phyloP scores from a whole-genome alignment of 1,284 basidiomycete species.

The Marasmius tenuissimus region DNA sequence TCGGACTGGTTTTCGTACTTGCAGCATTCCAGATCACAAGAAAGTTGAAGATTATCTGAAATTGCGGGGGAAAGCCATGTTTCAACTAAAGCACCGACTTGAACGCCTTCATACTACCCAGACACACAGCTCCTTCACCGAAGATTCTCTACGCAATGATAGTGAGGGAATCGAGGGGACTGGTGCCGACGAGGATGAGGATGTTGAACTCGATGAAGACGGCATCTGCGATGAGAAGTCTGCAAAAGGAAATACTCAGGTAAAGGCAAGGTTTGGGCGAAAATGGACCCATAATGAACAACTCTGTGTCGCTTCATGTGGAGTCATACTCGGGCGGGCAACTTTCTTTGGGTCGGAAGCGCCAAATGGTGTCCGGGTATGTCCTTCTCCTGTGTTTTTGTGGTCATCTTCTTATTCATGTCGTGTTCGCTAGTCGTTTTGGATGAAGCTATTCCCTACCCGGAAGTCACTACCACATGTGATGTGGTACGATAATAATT shows the following conservation, averaged over 20 bases:
- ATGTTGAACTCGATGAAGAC: background rate
- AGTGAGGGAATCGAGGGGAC: too few species aligned
- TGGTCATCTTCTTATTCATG: too few species aligned
- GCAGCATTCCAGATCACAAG: too few species aligned
- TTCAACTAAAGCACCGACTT: too few species aligned
- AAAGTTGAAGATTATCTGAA: too few species aligned
- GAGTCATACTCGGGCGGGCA: slow-evolving; percentile 20
- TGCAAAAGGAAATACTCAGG: slow-evolving; percentile 1
- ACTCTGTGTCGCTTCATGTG: slow-evolving; percentile 22
- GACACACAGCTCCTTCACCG: too few species aligned
- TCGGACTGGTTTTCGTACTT: too few species aligned
- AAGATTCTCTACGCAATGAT: too few species aligned
- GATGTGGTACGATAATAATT: background rate
- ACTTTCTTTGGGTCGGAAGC: slow-evolving; percentile 25
- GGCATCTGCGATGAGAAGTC: background rate
- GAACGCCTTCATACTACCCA: too few species aligned
- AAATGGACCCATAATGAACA: slow-evolving; percentile 26
- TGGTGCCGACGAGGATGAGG: background rate
- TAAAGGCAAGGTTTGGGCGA: slow-evolving; percentile 16
- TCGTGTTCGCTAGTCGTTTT: too few species aligned
- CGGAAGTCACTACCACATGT: background rate
- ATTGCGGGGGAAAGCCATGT: too few species aligned
- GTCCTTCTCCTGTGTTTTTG: too few species aligned
- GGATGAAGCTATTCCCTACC: background rate
- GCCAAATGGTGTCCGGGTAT: slow-evolving; percentile 3